Evolutionary conservation across 257 asterid species (phyloP).

Genomic region (Nicotiana noctiflora): DNA sequence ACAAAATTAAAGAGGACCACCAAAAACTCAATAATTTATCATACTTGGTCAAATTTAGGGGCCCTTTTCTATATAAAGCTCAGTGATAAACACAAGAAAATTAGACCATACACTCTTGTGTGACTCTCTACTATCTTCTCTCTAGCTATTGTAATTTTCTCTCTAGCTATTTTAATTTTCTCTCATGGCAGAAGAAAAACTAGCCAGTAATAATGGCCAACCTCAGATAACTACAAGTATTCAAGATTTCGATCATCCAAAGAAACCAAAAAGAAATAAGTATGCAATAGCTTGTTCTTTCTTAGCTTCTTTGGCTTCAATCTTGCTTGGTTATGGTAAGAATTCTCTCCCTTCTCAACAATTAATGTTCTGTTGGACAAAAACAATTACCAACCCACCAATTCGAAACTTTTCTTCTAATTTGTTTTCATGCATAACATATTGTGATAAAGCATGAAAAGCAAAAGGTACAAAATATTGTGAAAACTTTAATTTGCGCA

Average conservation of each 20-base stretch:
- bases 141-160: neutral
- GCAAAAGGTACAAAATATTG: too few relatives aligned
- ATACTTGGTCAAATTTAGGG: neutral
- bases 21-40: neutral
- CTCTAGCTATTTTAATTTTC: neutral
- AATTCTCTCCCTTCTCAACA: neutral
- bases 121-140: neutral
- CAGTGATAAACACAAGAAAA: neutral
- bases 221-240: neutral
- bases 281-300: slow-evolving; percentile 59
- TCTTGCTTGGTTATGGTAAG: slow-evolving; percentile 62
- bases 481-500: too few relatives aligned
- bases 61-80: neutral
- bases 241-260: slow-evolving; percentile 37
- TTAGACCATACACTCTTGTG: neutral
- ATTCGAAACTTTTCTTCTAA: too few relatives aligned
- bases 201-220: neutral
- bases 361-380: neutral
- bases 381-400: too few relatives aligned
- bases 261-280: slow-evolving; percentile 43
- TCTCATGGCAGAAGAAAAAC: neutral
- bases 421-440: too few relatives aligned
- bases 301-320: slow-evolving; percentile 68
- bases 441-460: too few relatives aligned
- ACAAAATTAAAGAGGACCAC: neutral